Base-by-base conservation (phyloP, 192 early-diverging fungal genomes). In the Gigaspora rosea region DNA sequence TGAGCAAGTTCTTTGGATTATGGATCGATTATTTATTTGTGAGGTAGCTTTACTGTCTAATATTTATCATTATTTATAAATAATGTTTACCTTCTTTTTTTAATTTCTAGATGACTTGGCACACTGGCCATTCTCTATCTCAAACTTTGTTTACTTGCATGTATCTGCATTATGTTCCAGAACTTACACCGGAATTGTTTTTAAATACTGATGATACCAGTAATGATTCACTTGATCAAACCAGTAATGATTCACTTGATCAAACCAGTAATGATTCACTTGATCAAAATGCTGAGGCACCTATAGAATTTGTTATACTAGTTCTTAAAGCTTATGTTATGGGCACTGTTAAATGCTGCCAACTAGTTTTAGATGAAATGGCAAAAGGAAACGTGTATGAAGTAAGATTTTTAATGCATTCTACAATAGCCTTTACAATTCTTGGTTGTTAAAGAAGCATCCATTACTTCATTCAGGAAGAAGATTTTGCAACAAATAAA, bases 111-210 rank as follows among this genome's bases (percentile, higher is more conserved):
- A 88, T 87, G 86, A 85, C 88, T 16, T 90, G 87, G 88, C 77
- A 88, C 27, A 85, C 88, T 46, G 88, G 88, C 50, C 88, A 90
- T 66, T 84, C 88, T 8, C 78, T 90, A 3, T 86, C 88, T 2
- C 88, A 90, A 62, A 90, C 88, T 1, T 57, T 90, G 8, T 88
- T 82, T 75, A 90, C 88, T 4, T 88, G 86, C 69, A 83, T 84
- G 49, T 88, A 90, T 33, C 78, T 86, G 52, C 82, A 87, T 41
- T 82, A 85, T 49, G 58, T 86, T 2, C 62, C 80, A 46, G 77
- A 82, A 13, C 69, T 89, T 35, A 67, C 69, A 3, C 61, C 77
- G 35, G 81, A 82, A 12, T 58, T 76, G 12, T 75, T 70, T 15
- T 51, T 57, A 3, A 22, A 48, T n/a, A 16, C 2, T 41, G 7